Evolutionary conservation across 2,329 filamentous ascomycete genomes (phyloP), one percentile per base, ranked within the genome.

Genomic region (Westerdykella ornata): DNA sequence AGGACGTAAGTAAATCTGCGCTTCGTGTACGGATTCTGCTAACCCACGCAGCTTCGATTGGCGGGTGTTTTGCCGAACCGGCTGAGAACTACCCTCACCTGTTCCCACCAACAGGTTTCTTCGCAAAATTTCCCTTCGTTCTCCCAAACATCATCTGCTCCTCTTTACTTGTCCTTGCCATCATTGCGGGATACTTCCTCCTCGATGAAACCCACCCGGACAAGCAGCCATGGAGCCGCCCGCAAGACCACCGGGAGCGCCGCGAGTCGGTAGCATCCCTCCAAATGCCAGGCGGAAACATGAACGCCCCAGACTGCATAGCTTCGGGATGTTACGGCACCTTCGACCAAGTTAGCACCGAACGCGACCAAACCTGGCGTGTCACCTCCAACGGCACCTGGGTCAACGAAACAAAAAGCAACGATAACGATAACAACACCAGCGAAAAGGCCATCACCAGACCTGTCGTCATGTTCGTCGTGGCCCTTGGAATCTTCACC

Each of bases 131-230:
- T 58, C 90, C 90, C 6, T 97, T 92, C 59, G 77, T 95, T 5
- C 76, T 97, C 6, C 90, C 90, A 20, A 96, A 96, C 63, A 66
- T 96, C 15, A 75, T 95, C 42, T 96, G 90, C 67, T 82, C 87
- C 26, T 68, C 67, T 17, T 71, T 96, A 45, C 79, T 95, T 50
- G 66, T 90, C 26, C 59, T 88, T 44, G 94, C 88, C 62, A 88
- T 95, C 48, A 54, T 88, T 35, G 73, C 85, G 41, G 86, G 87
- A n/a, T 88, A 83, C 59, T 69, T 94, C 34, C 76, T 90, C 29
- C 76, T 97, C 4, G 78, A 90, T 41, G 90, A 96, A 67, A 96
- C 89, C 2, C 88, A 95, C 61, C 88, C 89, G 5, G 84, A 88
- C 51, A 82, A 87, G 76, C 79, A 84, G 56, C 75, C 78, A 6